Percentiles rank a stretch among this genome's conserved stretches.
phyloP scores from a whole-genome alignment of 306 rosid species.

The Canavalia ensiformis region DNA sequence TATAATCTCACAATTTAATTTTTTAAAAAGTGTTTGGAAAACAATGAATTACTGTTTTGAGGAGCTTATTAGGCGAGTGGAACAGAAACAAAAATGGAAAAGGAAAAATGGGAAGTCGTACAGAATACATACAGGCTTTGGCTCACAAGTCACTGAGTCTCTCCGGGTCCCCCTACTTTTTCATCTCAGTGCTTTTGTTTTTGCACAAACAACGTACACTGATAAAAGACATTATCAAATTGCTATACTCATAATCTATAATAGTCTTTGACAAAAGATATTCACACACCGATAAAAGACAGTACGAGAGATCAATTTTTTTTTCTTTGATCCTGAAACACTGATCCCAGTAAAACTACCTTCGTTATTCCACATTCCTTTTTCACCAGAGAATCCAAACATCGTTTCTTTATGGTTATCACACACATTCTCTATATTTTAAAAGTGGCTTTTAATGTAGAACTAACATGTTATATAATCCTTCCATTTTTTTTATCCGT shows the following conservation, averaged over 20 bases:
- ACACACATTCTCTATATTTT: conserved; percentile 35
- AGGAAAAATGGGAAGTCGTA: conserved; percentile 38
- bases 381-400: conserved; percentile 51
- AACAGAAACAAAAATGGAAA: conserved; percentile 40
- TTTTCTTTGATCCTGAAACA: conserved; percentile 47
- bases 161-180: conserved; percentile 50
- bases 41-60: neutral
- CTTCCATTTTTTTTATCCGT: too few species aligned
- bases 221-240: conserved; percentile 46
- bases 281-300: conserved; percentile 45
- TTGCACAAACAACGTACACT: conserved; percentile 45
- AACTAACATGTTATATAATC: conserved; percentile 12
- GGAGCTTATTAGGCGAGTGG: neutral
- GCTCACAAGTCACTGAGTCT: conserved; percentile 47
- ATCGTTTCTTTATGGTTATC: conserved; percentile 42
- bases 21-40: neutral
- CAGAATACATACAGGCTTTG: conserved; percentile 39
- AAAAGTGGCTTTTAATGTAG: neutral
- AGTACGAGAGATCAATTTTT: conserved; percentile 32
- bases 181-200: conserved; percentile 39
- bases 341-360: conserved; percentile 52
- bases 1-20: neutral
- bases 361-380: conserved; percentile 46
- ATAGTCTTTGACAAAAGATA: conserved; percentile 46
- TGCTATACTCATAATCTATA: conserved; percentile 39